phyloP scores from a whole-genome alignment of 2,329 filamentous ascomycete genomes.

The Fusarium marasasianum region DNA sequence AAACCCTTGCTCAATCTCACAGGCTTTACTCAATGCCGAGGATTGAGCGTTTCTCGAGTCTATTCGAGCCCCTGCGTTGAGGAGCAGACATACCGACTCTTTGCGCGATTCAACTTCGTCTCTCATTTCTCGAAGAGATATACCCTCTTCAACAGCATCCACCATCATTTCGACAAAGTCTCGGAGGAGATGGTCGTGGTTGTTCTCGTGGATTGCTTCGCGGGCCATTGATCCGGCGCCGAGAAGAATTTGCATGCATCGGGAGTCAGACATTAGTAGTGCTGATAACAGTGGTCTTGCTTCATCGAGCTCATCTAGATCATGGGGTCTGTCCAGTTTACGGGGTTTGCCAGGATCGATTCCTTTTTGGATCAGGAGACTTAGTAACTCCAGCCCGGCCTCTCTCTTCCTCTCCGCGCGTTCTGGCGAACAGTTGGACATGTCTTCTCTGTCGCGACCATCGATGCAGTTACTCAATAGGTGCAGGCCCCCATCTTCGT shows the following conservation, averaged over 20 bases:
- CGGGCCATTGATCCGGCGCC: not conserved
- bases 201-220: not conserved
- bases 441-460: rapidly evolving
- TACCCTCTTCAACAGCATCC: rapidly evolving
- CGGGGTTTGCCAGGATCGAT: not conserved
- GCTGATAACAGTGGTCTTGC: not conserved
- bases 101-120: not conserved
- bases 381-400: not conserved
- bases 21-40: not conserved
- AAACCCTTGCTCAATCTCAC: not conserved
- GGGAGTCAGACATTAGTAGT: not conserved
- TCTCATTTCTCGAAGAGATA: no score
- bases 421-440: not conserved
- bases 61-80: not conserved
- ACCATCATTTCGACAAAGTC: not conserved
- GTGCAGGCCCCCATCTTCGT: not conserved
- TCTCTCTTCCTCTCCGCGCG: not conserved
- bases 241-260: not conserved
- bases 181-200: not conserved
- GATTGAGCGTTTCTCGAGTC: not conserved
- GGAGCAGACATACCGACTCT: not conserved
- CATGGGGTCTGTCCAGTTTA: not conserved
- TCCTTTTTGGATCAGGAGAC: not conserved
- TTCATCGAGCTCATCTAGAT: rapidly evolving
- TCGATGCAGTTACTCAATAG: not conserved